phyloP scores from a whole-genome alignment of 176 grass and related monocot species.

The Rhipidocladum racemiflorum region DNA sequence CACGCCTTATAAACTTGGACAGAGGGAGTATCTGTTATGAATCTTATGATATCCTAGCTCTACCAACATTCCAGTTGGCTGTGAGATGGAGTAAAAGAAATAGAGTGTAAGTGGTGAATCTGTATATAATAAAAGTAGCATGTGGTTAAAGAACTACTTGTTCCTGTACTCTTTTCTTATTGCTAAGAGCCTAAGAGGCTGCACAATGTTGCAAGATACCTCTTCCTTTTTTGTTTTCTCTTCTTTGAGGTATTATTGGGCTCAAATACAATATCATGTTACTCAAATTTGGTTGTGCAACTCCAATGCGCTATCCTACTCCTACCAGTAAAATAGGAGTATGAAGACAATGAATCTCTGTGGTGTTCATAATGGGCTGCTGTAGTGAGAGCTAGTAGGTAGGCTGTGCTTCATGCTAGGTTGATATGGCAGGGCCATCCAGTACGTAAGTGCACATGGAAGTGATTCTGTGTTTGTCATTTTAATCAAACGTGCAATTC shows the following conservation, averaged over 20 bases:
- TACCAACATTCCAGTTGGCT: background rate
- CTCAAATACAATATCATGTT: background rate
- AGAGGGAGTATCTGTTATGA: no score
- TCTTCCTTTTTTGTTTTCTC: background rate
- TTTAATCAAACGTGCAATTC: background rate
- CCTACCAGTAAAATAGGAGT: background rate
- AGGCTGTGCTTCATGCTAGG: background rate
- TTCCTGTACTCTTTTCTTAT: background rate
- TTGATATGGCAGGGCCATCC: background rate
- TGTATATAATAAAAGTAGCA: background rate
- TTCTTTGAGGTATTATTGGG: background rate
- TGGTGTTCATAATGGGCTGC: background rate
- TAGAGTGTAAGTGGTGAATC: background rate
- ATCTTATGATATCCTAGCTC: background rate
- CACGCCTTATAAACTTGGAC: no score
- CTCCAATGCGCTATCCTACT: background rate
- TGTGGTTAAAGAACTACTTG: background rate
- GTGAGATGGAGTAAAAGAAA: background rate
- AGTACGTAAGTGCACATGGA: background rate
- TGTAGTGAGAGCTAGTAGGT: background rate
- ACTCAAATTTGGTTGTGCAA: background rate
- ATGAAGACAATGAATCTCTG: background rate
- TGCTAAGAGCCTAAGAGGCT: background rate
- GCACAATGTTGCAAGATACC: background rate
- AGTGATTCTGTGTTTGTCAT: background rate